These are phyloP conservation scores for Cucurbitaria berberidis DNA, from an alignment of 2,329 filamentous ascomycete genomes.

Conservation along the genomic window DNA sequence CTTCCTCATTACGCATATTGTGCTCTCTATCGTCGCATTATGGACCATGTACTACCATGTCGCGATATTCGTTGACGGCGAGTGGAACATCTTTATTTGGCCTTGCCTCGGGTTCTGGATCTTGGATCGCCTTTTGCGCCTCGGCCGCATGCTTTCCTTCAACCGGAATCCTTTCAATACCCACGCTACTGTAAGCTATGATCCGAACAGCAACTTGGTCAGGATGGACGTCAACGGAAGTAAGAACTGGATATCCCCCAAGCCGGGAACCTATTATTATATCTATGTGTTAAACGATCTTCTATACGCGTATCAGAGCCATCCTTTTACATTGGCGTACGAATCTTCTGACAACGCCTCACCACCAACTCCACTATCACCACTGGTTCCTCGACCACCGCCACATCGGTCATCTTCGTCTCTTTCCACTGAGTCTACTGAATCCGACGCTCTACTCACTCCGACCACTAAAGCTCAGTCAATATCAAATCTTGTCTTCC, in stretches of 20 bases:
- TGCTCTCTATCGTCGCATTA: conserved; percentile 52
- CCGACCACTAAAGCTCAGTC: not conserved
- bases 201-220: conserved; percentile 54
- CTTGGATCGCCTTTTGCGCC: conserved; percentile 56
- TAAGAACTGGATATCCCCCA: conserved; percentile 41
- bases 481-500: conserved; percentile 50
- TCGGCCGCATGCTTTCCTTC: conserved; percentile 53
- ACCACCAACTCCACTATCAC: conserved; percentile 12
- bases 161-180: conserved; percentile 49
- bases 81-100: conserved; percentile 60
- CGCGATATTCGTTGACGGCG: conserved; percentile 57
- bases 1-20: conserved; percentile 54
- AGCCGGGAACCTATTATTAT: conserved; percentile 59
- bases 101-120: conserved; percentile 58
- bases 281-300: conserved; percentile 54
- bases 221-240: conserved; percentile 53
- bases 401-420: conserved; percentile 12
- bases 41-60: conserved; percentile 61
- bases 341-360: conserved; percentile 9
- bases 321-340: conserved; percentile 54
- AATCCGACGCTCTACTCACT: conserved; percentile 40
- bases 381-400: conserved; percentile 12
- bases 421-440: conserved; percentile 22
- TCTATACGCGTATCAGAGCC: conserved; percentile 56
- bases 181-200: conserved; percentile 52